Conservation (phyloP, 768 basidiomycete species). For the Amanita subjunquillea region DNA sequence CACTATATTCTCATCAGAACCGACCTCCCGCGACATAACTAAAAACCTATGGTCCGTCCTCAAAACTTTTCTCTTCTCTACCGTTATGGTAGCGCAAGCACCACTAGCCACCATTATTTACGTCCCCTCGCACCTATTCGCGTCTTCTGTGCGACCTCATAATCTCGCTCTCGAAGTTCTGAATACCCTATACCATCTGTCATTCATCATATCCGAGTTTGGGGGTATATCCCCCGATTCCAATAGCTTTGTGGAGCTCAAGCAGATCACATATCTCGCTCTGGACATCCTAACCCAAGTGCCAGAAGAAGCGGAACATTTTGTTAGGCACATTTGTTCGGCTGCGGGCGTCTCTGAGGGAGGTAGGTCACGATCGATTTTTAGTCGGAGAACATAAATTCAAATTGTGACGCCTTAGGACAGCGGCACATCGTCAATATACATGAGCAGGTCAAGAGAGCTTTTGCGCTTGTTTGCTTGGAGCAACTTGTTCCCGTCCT, state of each 20-base stretch:
- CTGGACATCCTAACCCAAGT: slow-evolving; percentile 55
- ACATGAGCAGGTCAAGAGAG: slow-evolving; percentile 23
- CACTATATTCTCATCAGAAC: slow-evolving; percentile 18
- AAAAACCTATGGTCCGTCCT: slow-evolving; percentile 55
- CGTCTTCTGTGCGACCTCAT: slow-evolving; percentile 14
- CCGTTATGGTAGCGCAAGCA: slow-evolving; percentile 58
- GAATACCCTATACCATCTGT: slow-evolving; percentile 50
- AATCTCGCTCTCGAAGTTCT: slow-evolving; percentile 45
- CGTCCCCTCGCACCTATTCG: slow-evolving; percentile 24
- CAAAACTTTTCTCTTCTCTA: slow-evolving; percentile 70
- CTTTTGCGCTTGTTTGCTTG: slow-evolving; percentile 62
- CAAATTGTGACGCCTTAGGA: not conserved
- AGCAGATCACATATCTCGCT: slow-evolving; percentile 66
- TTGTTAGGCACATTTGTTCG: slow-evolving; percentile 14
- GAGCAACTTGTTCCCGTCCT: slow-evolving; percentile 70
- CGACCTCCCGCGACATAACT: slow-evolving; percentile 31
- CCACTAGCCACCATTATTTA: slow-evolving; percentile 47
- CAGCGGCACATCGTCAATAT: not conserved
- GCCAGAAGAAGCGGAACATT: slow-evolving; percentile 15
- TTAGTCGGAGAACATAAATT: not conserved
- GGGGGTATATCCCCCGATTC: slow-evolving; percentile 56
- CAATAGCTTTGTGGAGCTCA: slow-evolving; percentile 60
- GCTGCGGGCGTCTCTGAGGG: slow-evolving; percentile 15
- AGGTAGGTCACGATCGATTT: slow-evolving; percentile 11
- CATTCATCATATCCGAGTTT: slow-evolving; percentile 73